A percentile compares a stretch with the other conserved stretches of the same genome.
Conservation (phyloP, 495 filamentous ascomycete species). For the Viridothelium virens region DNA sequence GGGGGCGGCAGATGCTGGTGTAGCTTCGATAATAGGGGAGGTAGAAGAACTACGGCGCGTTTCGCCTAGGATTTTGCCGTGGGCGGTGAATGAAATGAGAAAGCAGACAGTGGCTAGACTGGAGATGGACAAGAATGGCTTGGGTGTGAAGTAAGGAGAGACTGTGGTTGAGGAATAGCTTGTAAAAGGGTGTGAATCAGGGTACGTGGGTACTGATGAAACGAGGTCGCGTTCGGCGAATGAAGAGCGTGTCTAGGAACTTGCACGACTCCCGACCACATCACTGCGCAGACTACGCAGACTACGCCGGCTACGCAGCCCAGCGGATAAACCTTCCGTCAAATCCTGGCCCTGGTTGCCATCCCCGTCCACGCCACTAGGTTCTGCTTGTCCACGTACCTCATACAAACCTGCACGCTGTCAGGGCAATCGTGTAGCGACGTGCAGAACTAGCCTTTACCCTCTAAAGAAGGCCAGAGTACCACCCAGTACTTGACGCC, state of each 20-base stretch:
- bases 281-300: neutral
- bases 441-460: neutral
- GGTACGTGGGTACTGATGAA: slow-evolving; percentile 8
- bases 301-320: neutral
- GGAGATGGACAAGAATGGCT: neutral
- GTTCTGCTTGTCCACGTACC: too few relatives aligned
- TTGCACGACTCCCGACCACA: neutral
- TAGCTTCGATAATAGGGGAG: neutral
- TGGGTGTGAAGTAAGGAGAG: neutral
- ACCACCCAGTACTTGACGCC: too few relatives aligned
- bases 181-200: neutral
- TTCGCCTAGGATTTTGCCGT: neutral
- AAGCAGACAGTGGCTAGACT: neutral
- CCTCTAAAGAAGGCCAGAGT: neutral
- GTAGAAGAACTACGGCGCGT: neutral
- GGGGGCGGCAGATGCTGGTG: neutral
- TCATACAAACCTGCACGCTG: neutral
- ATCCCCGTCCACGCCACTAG: neutral
- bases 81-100: neutral
- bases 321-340: slow-evolving; percentile 1
- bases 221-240: slow-evolving; percentile 3
- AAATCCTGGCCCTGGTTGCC: neutral
- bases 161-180: slow-evolving; percentile 10
- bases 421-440: slow-evolving; percentile 4
- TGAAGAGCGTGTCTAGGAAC: neutral